Conservation (phyloP, 768 basidiomycete species). For the Suillus ampliporus region DNA sequence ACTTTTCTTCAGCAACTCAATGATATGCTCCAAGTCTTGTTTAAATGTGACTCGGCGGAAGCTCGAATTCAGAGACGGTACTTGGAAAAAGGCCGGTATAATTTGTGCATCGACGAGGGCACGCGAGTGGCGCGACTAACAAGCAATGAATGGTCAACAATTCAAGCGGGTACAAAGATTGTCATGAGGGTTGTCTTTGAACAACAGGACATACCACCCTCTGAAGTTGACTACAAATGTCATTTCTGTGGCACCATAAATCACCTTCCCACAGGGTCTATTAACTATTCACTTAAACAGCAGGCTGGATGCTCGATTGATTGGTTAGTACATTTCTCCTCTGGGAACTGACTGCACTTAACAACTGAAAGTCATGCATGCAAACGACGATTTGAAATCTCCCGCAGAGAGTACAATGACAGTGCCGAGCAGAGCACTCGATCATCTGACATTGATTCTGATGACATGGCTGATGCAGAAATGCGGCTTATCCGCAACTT, state of each 20-base stretch:
- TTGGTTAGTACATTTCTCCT: no score
- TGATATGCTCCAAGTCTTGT: background rate
- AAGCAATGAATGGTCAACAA: background rate
- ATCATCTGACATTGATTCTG: no score
- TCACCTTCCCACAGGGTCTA: no score
- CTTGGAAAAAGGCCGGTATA: background rate
- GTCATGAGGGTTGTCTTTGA: conserved; percentile 1
- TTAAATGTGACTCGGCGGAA: background rate
- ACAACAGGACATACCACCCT: background rate
- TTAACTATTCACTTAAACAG: no score
- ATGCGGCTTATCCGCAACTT: no score
- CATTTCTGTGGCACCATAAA: background rate
- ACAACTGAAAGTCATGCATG: no score
- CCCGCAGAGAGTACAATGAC: no score
- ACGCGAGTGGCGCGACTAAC: background rate
- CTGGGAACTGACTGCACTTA: no score
- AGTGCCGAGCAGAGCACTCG: no score
- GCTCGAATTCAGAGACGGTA: conserved; percentile 3
- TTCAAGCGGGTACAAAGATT: conserved; percentile 1
- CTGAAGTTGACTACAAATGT: background rate
- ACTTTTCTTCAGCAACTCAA: background rate
- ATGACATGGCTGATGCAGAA: no score
- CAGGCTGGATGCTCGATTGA: no score
- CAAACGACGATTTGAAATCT: no score
- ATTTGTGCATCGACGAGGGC: conserved; percentile 5